A percentile compares a stretch with the other conserved stretches of the same genome.
These are phyloP conservation scores for Psidium friedrichsthalianum DNA, from an alignment of 345 rosid species.

Conservation along the genomic window DNA sequence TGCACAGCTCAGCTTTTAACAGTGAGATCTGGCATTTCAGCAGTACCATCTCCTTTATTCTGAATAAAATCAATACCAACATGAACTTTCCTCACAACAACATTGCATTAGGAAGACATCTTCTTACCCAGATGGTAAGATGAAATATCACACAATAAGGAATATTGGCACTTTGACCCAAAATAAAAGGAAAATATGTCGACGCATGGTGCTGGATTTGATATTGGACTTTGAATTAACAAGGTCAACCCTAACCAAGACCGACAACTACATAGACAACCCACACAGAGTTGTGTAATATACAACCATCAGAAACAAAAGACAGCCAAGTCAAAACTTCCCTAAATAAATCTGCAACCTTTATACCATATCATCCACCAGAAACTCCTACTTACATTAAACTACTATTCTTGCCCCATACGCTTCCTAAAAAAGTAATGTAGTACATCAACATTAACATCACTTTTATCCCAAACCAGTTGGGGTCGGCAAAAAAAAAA, in stretches of 20 bases:
- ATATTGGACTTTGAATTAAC: neutral
- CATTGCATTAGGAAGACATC: neutral
- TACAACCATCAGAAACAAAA: neutral
- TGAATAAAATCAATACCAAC: neutral
- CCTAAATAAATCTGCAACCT: neutral
- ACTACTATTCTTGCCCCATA: neutral
- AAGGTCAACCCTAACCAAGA: neutral
- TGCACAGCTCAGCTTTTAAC: neutral
- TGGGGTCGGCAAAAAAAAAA: no score
- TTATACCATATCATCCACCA: neutral
- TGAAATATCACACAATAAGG: neutral
- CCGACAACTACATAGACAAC: neutral
- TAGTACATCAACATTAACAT: no score
- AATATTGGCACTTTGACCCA: neutral
- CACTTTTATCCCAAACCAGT: no score
- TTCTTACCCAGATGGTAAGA: neutral
- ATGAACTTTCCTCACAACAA: neutral
- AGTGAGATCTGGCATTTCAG: neutral
- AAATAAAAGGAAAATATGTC: neutral
- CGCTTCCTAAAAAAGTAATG: neutral
- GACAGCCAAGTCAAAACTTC: neutral
- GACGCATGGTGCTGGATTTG: neutral
- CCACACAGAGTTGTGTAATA: neutral
- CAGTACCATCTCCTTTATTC: neutral
- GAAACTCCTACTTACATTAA: neutral